Base-by-base conservation (phyloP, 2,329 filamentous ascomycete species). In the Ophiostoma ips region DNA sequence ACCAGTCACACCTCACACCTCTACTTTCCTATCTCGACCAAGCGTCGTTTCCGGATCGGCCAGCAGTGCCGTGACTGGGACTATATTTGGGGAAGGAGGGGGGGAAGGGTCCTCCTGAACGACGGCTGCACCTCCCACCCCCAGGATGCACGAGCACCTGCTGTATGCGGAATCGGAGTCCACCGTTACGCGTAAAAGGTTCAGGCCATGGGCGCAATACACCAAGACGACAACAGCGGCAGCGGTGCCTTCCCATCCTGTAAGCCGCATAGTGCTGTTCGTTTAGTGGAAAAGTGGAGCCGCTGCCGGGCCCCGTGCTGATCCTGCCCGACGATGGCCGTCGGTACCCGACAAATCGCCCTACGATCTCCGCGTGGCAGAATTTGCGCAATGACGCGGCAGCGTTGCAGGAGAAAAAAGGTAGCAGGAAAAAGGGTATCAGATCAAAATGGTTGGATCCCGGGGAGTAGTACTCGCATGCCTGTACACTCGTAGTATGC, bases 241-340 rank as follows among this genome's bases (percentile, higher is more conserved):
- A n/a, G n/a, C n/a, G n/a, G n/a, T n/a, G n/a, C n/a, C n/a, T n/a
- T n/a, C 8, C 5, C 24, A 28, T 8, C 5, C 24, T 8, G 24
- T 28, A 28, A 4, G 24, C 24, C 24, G 24, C 24, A 8, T 8
- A 28, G 24, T n/a, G n/a, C 24, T n/a, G 43, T 34, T 30, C 15
- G 41, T 44, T 19, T 44, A 33, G 43, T 45, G 43, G 16, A 18
- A 13, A 13, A 18, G 43, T 21, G 43, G 43, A 28, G 28, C 43
- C 6, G 8, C n/a, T n/a, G 9, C 12, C n/a, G 15, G 43, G 30
- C 43, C 28, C n/a, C 15, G 43, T 34, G 43, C 30, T 21, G 30
- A 45, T 31, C 43, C 43, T 45, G 30, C 30, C 43, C 43, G 43
- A 31, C 43, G 43, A 45, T 45, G 43, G 43, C 43, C 43, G 43